phyloP scores from a whole-genome alignment of 805 yeast species.

The Dipodascopsis tothii region DNA sequence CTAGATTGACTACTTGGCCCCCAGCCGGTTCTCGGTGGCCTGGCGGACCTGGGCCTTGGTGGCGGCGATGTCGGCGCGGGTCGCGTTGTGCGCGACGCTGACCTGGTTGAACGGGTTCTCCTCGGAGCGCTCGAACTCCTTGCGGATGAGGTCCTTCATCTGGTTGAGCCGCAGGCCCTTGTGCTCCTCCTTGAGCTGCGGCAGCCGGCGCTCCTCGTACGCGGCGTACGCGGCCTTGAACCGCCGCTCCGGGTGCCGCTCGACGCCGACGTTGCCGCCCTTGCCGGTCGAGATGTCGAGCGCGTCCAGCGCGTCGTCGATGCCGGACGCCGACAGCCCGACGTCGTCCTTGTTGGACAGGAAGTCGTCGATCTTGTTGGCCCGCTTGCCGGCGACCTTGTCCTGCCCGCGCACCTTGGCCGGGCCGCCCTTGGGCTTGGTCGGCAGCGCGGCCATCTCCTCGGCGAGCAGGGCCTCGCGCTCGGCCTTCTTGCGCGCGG shows the following conservation, averaged over 20 bases:
- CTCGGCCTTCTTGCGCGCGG: slow-evolving; percentile 72
- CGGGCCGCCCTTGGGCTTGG: slow-evolving; percentile 40
- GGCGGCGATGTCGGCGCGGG: slow-evolving; percentile 41
- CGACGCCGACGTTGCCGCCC: slow-evolving; percentile 41
- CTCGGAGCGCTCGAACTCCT: slow-evolving; percentile 73
- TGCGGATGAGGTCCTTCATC: slow-evolving; percentile 60
- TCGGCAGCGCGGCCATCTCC: slow-evolving; percentile 57
- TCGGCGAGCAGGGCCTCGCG: slow-evolving; percentile 59
- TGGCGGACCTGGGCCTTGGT: slow-evolving; percentile 44
- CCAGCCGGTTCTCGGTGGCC: slow-evolving; percentile 40
- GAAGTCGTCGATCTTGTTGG: slow-evolving; percentile 63
- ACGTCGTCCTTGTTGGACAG: slow-evolving; percentile 43
- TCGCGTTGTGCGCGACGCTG: slow-evolving; percentile 55
- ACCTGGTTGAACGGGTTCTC: slow-evolving; percentile 84
- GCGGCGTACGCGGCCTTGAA: slow-evolving; percentile 73
- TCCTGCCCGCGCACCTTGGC: slow-evolving; percentile 60
- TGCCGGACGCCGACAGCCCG: slow-evolving; percentile 52
- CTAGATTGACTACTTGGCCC: no score
- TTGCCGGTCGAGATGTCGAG: slow-evolving; percentile 52
- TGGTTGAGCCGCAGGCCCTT: slow-evolving; percentile 78
- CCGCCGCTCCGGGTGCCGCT: slow-evolving; percentile 83
- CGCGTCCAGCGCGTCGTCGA: slow-evolving; percentile 74
- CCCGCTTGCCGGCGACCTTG: slow-evolving; percentile 52
- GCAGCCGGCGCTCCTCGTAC: slow-evolving; percentile 62
- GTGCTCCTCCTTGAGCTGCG: slow-evolving; percentile 64